Conservation (phyloP, 352 stramenopile genomes). For the Nothophytophthora sp. region DNA sequence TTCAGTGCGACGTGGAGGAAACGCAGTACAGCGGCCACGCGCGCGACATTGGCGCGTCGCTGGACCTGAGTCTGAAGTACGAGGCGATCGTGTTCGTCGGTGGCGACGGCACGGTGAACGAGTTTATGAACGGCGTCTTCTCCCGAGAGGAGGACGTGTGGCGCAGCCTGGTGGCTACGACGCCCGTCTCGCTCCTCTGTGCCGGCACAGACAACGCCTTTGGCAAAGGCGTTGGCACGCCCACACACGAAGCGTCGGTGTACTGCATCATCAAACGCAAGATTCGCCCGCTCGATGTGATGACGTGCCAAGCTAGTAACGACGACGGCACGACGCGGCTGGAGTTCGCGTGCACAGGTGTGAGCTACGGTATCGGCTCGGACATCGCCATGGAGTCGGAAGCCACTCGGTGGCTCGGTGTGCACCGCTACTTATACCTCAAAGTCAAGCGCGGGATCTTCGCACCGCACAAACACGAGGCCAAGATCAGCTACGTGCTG, state of each 20-base stretch:
- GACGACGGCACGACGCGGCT: constrained; percentile 47
- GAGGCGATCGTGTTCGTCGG: constrained; percentile 81
- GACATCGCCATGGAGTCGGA: constrained; percentile 82
- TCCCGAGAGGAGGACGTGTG: constrained; percentile 67
- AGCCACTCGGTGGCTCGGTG: constrained; percentile 61
- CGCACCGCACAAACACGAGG: constrained; percentile 48
- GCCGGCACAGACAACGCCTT: constrained; percentile 83
- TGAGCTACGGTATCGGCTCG: constrained; percentile 72
- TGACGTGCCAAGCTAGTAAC: constrained; percentile 53
- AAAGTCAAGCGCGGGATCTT: constrained; percentile 71
- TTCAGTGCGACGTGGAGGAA: constrained; percentile 78
- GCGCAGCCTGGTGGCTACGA: constrained; percentile 72
- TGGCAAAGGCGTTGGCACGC: constrained; percentile 66
- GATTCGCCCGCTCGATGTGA: constrained; percentile 74
- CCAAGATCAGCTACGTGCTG: constrained; percentile 75
- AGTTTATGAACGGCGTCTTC: constrained; percentile 87
- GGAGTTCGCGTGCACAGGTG: constrained; percentile 75
- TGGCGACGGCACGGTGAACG: constrained; percentile 79
- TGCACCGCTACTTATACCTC: constrained; percentile 74
- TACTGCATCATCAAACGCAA: constrained; percentile 86
- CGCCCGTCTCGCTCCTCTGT: constrained; percentile 67
- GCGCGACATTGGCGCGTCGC: constrained; percentile 62
- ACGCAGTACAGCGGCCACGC: constrained; percentile 74
- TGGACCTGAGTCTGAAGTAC: constrained; percentile 63
- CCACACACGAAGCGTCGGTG: constrained; percentile 60